Base-by-base conservation (phyloP, 1,284 basidiomycete species). In the Sparassis latifolia region DNA sequence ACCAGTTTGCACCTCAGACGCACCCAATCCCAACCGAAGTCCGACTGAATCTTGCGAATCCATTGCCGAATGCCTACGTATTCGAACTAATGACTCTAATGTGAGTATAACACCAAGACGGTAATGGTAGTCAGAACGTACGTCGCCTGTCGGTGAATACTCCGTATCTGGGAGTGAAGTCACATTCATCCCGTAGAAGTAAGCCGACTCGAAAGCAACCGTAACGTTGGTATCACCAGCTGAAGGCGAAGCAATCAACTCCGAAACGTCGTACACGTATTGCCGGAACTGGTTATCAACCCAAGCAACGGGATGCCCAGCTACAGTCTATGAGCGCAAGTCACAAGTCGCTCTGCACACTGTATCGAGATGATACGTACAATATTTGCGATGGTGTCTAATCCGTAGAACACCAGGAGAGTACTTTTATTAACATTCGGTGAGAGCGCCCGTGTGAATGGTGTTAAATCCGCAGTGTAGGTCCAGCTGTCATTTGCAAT, bases 1-100 rank as follows among this genome's bases (percentile, higher is more conserved):
- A 44, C 44, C 12, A 10, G 4, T 20, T n/a, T 20, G 10, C 27
- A 32, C 31, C 5, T 12, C 35, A 29, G 5, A 27, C 66, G 44
- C 50, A 80, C 77, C 78, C 77, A 80, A 62, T 80, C 78, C 77
- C 78, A 79, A 2, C 77, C 78, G 55, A 79, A 81, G 59, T 81
- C 78, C n/a, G 72, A 75, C 38, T 75, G 68, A 10, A 73, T 70
- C 62, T 82, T 80, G 2, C 78, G 71, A 28, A 79, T 67, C 62
- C 70, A 79, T 33, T 73, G 65, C 40, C 75, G 74, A 28, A 75
- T 70, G 12, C 69, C 72, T 1, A 77, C 72, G 50, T 76, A 77
- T 56, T 79, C 78, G 50, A 72, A 79, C 74, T 53, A 38, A 5
- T 78, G 31, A 41, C 39, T 31, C 29, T 35, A 10, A 40, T 20